Evolutionary conservation across 2,329 filamentous ascomycete genomes (phyloP).

Genomic region (Aspergillus texensis): DNA sequence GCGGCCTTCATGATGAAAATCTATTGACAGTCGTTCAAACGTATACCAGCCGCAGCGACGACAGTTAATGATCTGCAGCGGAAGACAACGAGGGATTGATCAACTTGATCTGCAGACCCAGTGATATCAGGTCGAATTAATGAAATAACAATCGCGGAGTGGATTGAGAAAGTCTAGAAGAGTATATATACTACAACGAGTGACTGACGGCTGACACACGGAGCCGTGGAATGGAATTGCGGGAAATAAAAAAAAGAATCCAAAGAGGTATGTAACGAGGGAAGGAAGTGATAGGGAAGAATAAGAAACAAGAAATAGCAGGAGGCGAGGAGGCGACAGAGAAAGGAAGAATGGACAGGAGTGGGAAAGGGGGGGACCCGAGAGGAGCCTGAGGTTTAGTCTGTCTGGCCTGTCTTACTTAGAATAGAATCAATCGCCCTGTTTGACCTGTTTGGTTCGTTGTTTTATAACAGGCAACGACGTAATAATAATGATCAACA

Average conservation of each 20-base stretch:
- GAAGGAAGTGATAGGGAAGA: constrained; percentile 14
- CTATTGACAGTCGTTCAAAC: constrained; percentile 1
- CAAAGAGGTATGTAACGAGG: constrained; percentile 15
- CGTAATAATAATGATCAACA: neutral
- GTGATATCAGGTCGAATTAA: constrained; percentile 12
- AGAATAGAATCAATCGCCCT: constrained; percentile 1
- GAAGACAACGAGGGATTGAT: constrained; percentile 17
- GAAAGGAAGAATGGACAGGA: constrained; percentile 14
- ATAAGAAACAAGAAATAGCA: constrained; percentile 3
- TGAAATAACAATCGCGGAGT: constrained; percentile 7
- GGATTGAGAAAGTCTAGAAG: constrained; percentile 8
- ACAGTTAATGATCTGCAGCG: constrained; percentile 12
- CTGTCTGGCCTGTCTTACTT: neutral
- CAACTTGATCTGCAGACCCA: constrained; percentile 13
- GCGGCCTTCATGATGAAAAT: constrained; percentile 56
- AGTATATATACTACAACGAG: constrained; percentile 20
- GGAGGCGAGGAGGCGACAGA: constrained; percentile 15
- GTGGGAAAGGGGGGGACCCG: constrained; percentile 7
- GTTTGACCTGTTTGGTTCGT: neutral
- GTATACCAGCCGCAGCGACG: constrained; percentile 6
- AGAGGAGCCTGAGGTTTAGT: neutral
- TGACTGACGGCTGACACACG: constrained; percentile 26
- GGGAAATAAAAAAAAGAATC: constrained; percentile 13
- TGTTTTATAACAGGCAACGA: neutral
- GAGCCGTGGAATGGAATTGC: constrained; percentile 14